Base-by-base conservation (phyloP, 2,329 filamentous ascomycete genomes). In the Penicillium sp. region DNA sequence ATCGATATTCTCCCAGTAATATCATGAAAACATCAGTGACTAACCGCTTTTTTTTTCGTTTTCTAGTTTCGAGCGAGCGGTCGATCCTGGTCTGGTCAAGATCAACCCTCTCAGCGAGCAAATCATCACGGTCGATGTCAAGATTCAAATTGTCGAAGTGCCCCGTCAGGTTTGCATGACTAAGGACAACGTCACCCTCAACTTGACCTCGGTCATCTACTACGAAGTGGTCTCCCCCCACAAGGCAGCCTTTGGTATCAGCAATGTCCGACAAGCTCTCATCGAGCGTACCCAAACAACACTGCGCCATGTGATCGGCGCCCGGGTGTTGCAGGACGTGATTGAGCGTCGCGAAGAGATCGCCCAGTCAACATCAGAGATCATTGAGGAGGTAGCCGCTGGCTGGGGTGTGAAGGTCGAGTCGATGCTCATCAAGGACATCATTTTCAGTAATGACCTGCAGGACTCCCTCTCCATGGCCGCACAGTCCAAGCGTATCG, bases 371-470 rank as follows among this genome's bases (percentile, higher is more conserved):
- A 97, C 97, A 59, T 87, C 91, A 59, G 93, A 97, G 76, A 97
- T 97, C 66, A 97, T 99, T 66, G 94, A 97, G 71, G 92, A 97
- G 64, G 94, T 96, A 1, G 93, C 94, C 6, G 80, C 84, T 10
- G 91, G 90, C 57, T 99, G 94, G 94, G 94, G 94, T 76, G 93
- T 96, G 7, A 86, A 90, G 70, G 94, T 97, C 55, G 94, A 97
- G 81, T 92, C 88, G 69, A 99, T 99, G 93, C 86, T 99, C 64
- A 93, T 99, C 83, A 97, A 99, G 79, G 94, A 99, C 75, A 96
- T 99, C 71, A 89, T 97, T 72, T 99, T 99, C 84, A 91, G 86
- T 76, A 86, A 91, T 70, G 94, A 97, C 64, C 82, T 99, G 41
- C 94, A 99, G 76, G 93, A 97, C 69, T 94, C 90, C 16, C 84